Percentiles rank a stretch among this genome's conserved stretches.
Evolutionary conservation across 1,284 basidiomycete species (phyloP).

Genomic region (Microbotryum silenes-acaulis): DNA sequence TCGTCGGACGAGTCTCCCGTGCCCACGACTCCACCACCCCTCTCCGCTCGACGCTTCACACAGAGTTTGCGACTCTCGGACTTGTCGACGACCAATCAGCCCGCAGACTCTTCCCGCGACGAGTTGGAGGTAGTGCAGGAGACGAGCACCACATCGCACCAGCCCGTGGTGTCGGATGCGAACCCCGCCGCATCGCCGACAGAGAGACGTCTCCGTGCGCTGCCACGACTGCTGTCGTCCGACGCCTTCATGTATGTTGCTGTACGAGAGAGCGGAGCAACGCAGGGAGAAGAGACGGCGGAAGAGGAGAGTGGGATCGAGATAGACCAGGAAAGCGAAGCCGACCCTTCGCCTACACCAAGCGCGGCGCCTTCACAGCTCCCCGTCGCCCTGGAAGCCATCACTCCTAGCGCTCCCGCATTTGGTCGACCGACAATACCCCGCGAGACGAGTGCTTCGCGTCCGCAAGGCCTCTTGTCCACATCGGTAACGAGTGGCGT

Average conservation of each 20-base stretch:
- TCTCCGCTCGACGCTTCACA: too few species aligned
- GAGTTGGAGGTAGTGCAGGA: too few species aligned
- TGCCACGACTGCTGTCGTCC: conserved; percentile 25
- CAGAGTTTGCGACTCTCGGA: too few species aligned
- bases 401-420: too few species aligned
- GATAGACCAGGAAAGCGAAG: conserved; percentile 12
- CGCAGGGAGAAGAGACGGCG: conserved; percentile 9
- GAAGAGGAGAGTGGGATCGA: conserved; percentile 19
- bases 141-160: too few species aligned
- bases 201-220: conserved; percentile 8
- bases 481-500: not conserved
- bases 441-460: too few species aligned
- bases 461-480: not conserved
- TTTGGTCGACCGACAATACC: too few species aligned
- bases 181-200: not conserved
- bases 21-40: too few species aligned
- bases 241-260: not conserved
- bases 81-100: too few species aligned
- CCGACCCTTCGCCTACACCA: conserved; percentile 3
- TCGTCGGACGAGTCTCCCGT: too few species aligned
- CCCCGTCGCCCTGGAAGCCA: not conserved
- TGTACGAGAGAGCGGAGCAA: not conserved
- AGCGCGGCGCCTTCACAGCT: conserved; percentile 8
- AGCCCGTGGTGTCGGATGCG: not conserved
- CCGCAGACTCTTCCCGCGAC: too few species aligned